Evolutionary conservation across 345 rosid species (phyloP), one percentile per base, ranked within the genome.

Genomic region (Euclidium syriacum): DNA sequence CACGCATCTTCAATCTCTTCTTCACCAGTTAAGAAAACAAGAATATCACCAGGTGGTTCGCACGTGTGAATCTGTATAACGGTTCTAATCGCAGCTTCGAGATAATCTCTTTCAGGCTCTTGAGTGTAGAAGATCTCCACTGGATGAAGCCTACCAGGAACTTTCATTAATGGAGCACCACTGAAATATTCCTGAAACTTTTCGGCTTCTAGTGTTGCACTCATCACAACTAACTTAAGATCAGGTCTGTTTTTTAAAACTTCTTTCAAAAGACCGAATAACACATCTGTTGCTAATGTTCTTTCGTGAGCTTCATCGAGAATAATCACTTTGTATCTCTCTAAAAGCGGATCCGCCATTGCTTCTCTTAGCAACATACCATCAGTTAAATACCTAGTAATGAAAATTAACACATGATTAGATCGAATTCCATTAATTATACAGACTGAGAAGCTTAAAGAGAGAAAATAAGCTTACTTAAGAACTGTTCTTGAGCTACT

Each of bases 1-100:
- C 99, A 95, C 3, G 99, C 99, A 75, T 90, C 99, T 80, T 95
- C 99, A 6, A 95, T 95, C 78, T 95, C 99, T 68, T 95, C 99
- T 72, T 95, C 99, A 2, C 97, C 97, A 17, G 99, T 95, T 41
- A 95, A 77, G 72, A 95, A 95, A 68, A 95, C 99, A 73, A 95
- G 97, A 65, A 95, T 95, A 65, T 95, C 99, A 6, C 99, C 99
- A 22, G 77, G 56, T 35, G 86, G 78, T 64, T 95, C 99, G 25
- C 81, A 81, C 80, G 32, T 36, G 71, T 95, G 99, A 47, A 95
- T 95, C 81, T 95, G 97, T 24, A 95, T 92, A 47, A 95, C 87
- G 3, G 99, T 95, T 17, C 97, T 81, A 55, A 95, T 95, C 24
- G 86, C 97, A 55, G 97, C 96, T 75, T 95, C 97, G 22, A 95